These are phyloP conservation scores for Debaryomyces sp. DNA, from an alignment of 1,139 yeast species.

Conservation along the genomic window DNA sequence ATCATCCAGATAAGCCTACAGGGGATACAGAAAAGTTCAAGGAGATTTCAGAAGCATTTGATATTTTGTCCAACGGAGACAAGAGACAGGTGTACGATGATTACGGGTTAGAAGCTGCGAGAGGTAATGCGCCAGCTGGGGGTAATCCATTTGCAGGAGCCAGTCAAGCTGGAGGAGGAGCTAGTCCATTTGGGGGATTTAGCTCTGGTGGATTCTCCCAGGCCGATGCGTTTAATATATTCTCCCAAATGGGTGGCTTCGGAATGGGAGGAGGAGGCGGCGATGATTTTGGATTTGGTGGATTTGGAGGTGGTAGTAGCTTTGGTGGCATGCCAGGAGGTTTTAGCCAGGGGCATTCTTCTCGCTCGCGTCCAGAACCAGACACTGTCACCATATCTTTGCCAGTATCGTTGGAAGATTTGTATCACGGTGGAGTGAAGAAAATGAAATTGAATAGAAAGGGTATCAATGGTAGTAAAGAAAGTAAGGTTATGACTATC, in stretches of 20 bases:
- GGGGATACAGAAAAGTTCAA: conserved; percentile 96
- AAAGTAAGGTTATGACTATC: conserved; percentile 77
- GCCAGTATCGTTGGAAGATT: conserved; percentile 79
- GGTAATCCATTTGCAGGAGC: conserved; percentile 42
- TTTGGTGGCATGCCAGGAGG: conserved; percentile 47
- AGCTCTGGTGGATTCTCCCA: conserved; percentile 59
- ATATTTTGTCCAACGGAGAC: conserved; percentile 78
- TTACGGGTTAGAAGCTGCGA: conserved; percentile 88
- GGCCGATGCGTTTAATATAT: conserved; percentile 83
- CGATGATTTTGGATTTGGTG: conserved; percentile 33
- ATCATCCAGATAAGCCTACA: conserved; percentile 93
- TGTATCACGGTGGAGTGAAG: conserved; percentile 79
- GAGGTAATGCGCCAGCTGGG: conserved; percentile 85
- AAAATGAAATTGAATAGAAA: conserved; percentile 88
- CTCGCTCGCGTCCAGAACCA: conserved; percentile 60
- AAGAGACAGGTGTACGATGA: conserved; percentile 87
- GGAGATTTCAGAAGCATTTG: conserved; percentile 93
- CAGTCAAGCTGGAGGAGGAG: conserved; percentile 53
- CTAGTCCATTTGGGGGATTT: conserved; percentile 23
- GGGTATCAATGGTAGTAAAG: conserved; percentile 65
- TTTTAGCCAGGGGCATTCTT: conserved; percentile 22
- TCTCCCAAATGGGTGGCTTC: conserved; percentile 69
- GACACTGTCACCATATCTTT: conserved; percentile 73
- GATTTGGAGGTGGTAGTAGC: conserved; percentile 21
- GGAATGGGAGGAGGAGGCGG: conserved; percentile 50